Conservation (phyloP, 164 flowering plant species). For the Protea cynaroides region DNA sequence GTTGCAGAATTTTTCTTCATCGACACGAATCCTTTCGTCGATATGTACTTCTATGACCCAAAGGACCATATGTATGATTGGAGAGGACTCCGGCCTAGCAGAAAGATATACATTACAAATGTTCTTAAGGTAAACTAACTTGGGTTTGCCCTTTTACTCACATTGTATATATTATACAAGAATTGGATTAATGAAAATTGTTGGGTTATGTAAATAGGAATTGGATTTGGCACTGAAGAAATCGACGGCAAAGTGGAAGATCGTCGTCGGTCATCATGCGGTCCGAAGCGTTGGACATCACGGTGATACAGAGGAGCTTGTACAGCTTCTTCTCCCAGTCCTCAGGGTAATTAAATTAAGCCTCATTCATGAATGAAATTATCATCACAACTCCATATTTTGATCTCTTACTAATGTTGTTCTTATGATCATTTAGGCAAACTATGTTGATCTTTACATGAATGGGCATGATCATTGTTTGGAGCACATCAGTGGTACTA, state of each 20-base stretch:
- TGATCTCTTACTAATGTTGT: too few relatives aligned
- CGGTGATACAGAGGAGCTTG: constrained; percentile 49
- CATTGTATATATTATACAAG: too few relatives aligned
- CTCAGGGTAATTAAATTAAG: constrained; percentile 36
- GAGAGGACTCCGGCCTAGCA: constrained; percentile 31
- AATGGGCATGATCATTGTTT: constrained; percentile 79
- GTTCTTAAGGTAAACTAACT: constrained; percentile 22
- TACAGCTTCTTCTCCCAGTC: constrained; percentile 39
- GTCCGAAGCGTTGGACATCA: constrained; percentile 56
- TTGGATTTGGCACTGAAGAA: constrained; percentile 39
- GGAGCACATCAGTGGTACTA: constrained; percentile 46
- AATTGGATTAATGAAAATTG: background rate
- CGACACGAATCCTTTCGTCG: constrained; percentile 50
- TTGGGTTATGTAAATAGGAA: constrained; percentile 27
- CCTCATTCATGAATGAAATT: background rate
- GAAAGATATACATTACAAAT: constrained; percentile 26
- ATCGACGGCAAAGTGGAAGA: constrained; percentile 61
- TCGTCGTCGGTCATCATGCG: constrained; percentile 69
- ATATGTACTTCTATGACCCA: constrained; percentile 31
- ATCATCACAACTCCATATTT: background rate
- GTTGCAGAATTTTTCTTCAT: constrained; percentile 46
- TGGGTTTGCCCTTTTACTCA: background rate
- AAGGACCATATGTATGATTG: constrained; percentile 37
- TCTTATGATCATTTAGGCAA: constrained; percentile 27
- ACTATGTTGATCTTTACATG: constrained; percentile 54